Conservation (phyloP, 371 early-diverging fungal species). For the Circinella minor region DNA sequence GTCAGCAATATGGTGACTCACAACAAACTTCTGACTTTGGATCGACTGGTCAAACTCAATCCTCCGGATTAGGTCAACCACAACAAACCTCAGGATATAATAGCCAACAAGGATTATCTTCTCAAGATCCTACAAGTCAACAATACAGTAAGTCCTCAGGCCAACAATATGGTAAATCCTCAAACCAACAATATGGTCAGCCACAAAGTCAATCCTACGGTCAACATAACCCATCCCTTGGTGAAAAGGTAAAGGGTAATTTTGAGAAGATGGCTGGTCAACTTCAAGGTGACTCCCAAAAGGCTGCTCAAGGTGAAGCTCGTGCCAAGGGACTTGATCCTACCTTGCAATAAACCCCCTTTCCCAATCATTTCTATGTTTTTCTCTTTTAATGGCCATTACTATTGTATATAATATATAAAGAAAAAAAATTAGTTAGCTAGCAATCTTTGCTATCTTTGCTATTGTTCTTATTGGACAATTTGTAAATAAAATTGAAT, state of each 20-base stretch:
- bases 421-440: too few species aligned
- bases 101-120: background rate
- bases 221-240: constrained; percentile 34
- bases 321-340: constrained; percentile 16
- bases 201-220: background rate
- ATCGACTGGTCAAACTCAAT: background rate
- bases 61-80: background rate
- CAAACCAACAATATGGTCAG: background rate
- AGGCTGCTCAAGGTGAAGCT: constrained; percentile 26
- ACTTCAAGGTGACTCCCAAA: constrained; percentile 16
- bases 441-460: too few species aligned
- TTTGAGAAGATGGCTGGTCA: constrained; percentile 29
- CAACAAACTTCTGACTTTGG: background rate
- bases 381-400: background rate
- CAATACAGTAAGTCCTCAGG: background rate
- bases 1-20: background rate
- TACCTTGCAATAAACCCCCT: background rate
- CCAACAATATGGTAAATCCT: background rate
- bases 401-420: too few species aligned
- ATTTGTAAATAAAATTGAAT: too few species aligned
- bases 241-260: constrained; percentile 29
- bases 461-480: too few species aligned
- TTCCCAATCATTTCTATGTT: background rate
- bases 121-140: background rate
- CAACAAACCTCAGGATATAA: background rate